phyloP scores from a whole-genome alignment of 768 basidiomycete genomes.

The Termitomyces sp. region DNA sequence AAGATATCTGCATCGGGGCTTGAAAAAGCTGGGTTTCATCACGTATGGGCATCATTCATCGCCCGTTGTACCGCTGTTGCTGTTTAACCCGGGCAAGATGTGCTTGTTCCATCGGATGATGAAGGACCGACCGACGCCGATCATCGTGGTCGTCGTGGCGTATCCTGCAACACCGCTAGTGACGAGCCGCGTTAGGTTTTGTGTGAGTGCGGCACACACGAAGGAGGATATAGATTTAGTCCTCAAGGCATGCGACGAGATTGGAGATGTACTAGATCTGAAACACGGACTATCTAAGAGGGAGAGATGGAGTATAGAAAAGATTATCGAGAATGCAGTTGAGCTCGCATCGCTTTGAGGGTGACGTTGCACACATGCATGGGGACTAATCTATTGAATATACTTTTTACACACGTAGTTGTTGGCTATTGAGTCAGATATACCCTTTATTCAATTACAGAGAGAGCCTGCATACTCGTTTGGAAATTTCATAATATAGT shows the following conservation, averaged over 20 bases:
- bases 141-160: constrained; percentile 84
- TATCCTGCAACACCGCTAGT: constrained; percentile 90
- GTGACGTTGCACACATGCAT: background rate
- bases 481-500: background rate
- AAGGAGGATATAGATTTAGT: constrained; percentile 93
- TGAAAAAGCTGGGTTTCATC: constrained; percentile 93
- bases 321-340: constrained; percentile 62
- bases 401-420: background rate
- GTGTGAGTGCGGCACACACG: constrained; percentile 91
- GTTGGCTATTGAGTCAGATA: background rate
- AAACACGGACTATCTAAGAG: constrained; percentile 58
- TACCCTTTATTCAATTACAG: background rate
- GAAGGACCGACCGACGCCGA: constrained; percentile 71
- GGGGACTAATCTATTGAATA: background rate
- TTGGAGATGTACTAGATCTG: constrained; percentile 85
- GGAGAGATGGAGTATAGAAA: constrained; percentile 77
- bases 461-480: background rate
- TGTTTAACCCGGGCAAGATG: constrained; percentile 96
- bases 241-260: constrained; percentile 83
- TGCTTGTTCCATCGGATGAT: constrained; percentile 86
- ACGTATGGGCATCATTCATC: constrained; percentile 89
- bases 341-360: constrained; percentile 45
- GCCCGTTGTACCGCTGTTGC: constrained; percentile 87
- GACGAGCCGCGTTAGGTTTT: constrained; percentile 87
- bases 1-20: constrained; percentile 81